Evolutionary conservation across 306 rosid species (phyloP).

Genomic region (Acacia acuminata): DNA sequence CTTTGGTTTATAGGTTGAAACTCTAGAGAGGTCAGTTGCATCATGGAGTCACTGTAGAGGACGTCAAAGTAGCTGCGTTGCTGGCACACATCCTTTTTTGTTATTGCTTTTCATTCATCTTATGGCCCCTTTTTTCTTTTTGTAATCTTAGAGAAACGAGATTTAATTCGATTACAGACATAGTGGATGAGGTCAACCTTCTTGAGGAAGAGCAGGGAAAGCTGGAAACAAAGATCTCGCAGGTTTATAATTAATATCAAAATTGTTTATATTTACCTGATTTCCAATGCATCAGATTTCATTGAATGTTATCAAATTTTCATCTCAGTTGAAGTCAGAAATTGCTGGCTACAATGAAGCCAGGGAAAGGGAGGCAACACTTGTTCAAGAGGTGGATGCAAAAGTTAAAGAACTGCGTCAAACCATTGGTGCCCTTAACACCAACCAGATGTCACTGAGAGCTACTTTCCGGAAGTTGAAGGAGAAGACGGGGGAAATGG

Average conservation of each 20-base stretch:
- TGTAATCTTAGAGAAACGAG: conserved; percentile 51
- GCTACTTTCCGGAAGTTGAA: conserved; percentile 58
- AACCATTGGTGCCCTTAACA: conserved; percentile 65
- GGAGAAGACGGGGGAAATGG: conserved; percentile 70
- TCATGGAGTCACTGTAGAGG: background rate
- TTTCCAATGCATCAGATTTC: background rate
- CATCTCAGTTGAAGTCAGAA: conserved; percentile 61
- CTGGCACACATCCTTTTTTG: background rate
- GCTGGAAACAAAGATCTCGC: conserved; percentile 50
- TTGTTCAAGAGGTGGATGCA: conserved; percentile 69
- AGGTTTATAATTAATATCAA: conserved; percentile 46
- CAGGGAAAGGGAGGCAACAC: conserved; percentile 70
- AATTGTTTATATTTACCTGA: background rate
- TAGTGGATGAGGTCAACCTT: conserved; percentile 54
- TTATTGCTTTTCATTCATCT: background rate
- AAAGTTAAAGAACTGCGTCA: conserved; percentile 76
- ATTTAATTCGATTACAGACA: conserved; percentile 47
- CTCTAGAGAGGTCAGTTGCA: background rate
- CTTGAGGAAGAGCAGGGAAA: conserved; percentile 50
- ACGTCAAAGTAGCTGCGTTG: background rate
- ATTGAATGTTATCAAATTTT: conserved; percentile 27
- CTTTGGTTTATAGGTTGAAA: background rate
- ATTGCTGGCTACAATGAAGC: conserved; percentile 60
- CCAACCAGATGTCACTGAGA: conserved; percentile 65
- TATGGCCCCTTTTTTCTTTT: background rate